Base-by-base conservation (phyloP, 768 basidiomycete species). In the Dioszegia crocea region DNA sequence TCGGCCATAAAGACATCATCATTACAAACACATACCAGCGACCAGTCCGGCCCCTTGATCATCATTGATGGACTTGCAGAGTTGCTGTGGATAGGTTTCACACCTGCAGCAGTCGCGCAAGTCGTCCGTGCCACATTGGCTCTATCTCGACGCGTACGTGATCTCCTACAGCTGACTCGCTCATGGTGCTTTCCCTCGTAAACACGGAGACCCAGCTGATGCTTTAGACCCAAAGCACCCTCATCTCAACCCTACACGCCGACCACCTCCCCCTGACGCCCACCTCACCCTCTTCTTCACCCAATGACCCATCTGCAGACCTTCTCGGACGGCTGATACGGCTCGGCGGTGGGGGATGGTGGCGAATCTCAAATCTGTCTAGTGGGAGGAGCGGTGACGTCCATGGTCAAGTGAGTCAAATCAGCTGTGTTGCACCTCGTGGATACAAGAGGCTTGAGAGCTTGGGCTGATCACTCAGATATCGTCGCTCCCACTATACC, bases 341-440 rank as follows among this genome's bases (percentile, higher is more conserved):
- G 24, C n/a, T 70, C 23, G 65, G 65, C 17, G 58, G 60, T 19
- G 66, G 66, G 0, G 67, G 66, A 2, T 76, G 72, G 72, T 72
- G 70, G 70, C 60, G 74, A n/a, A 47, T 76, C 6, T 48, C 57
- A 12, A 61, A 64, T 16, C 60, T 76, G 2, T 46, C 62, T 17
- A 70, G 64, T 21, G 75, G 75, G 16, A 53, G 75, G 41, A 71
- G 70, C 59, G 70, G 70, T 12, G 73, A 74, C 46, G 75, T 76
- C 6, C 68, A 66, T 39, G 75, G 75, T 4, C 73, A 76, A 59
- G 73, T 76, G 30, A 69, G 74, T 60, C 2, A 6, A 8, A 17
- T 3, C 5, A 31, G 21, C 48, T 29, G 12, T 39, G 24, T 14
- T 36, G 2, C 33, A 30, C 17, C 11, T 8, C 30, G 2, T n/a